Conservation (phyloP, 192 early-diverging fungal genomes). For the Mortierella claussenii region DNA sequence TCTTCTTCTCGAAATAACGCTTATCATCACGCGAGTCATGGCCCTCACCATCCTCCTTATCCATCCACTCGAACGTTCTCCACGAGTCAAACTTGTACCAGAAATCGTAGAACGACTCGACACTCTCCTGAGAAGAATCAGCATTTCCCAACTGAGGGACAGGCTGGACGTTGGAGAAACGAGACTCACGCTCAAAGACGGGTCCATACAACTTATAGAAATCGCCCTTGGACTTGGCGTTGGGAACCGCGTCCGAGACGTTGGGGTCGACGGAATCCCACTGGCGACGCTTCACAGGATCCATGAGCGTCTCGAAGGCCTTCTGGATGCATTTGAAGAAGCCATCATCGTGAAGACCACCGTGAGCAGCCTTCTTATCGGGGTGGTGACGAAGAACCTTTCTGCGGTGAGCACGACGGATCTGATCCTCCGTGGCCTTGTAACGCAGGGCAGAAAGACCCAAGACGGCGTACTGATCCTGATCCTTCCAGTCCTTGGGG, state of each 20-base stretch:
- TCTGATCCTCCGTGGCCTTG: conserved; percentile 91
- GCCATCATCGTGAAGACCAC: conserved; percentile 85
- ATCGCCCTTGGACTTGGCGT: conserved; percentile 79
- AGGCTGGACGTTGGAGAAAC: conserved; percentile 93
- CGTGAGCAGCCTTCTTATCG: conserved; percentile 94
- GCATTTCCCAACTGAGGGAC: conserved; percentile 84
- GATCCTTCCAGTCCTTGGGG: conserved; percentile 96
- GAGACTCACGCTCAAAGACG: conserved; percentile 88
- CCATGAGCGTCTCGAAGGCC: conserved; percentile 93
- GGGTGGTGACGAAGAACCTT: conserved; percentile 99
- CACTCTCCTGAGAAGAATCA: conserved; percentile 67
- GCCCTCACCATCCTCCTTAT: conserved; percentile 94
- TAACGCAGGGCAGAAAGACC: conserved; percentile 91
- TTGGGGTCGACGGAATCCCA: conserved; percentile 96
- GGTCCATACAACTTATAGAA: conserved; percentile 84
- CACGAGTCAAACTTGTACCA: conserved; percentile 94
- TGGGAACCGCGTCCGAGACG: conserved; percentile 79
- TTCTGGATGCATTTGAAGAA: conserved; percentile 99
- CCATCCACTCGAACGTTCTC: conserved; percentile 97
- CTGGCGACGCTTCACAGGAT: conserved; percentile 89
- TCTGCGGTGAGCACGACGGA: conserved; percentile 88
- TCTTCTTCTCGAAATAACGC: conserved; percentile 95
- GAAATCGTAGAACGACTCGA: conserved; percentile 88
- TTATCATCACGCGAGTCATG: conserved; percentile 96
- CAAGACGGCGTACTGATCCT: conserved; percentile 97